Conservation (phyloP, 2,329 filamentous ascomycete species). For the Alternaria metachromatica region DNA sequence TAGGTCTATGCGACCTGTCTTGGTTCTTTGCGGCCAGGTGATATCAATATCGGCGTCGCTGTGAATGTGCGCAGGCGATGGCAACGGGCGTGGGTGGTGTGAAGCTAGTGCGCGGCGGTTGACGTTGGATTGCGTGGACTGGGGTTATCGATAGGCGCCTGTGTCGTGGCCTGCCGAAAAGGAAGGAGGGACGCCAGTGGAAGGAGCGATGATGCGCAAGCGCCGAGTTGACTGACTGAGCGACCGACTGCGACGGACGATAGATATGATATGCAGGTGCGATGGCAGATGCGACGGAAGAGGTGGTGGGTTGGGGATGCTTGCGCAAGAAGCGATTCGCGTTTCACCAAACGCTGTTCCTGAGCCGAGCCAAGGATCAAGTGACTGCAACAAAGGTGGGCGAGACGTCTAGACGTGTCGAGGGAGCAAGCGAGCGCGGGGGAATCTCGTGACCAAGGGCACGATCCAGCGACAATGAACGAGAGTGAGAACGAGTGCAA, state of each 20-base stretch:
- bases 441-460: background rate
- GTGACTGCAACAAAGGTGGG: constrained; percentile 12
- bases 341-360: constrained; percentile 46
- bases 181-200: background rate
- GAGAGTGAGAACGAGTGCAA: background rate
- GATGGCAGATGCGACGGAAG: constrained; percentile 1
- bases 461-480: background rate
- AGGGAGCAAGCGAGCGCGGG: background rate
- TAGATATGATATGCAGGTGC: background rate
- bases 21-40: constrained; percentile 2
- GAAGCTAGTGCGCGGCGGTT: constrained; percentile 6
- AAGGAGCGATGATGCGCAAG: constrained; percentile 4
- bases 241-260: background rate
- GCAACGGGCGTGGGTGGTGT: background rate
- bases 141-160: constrained; percentile 13
- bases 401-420: background rate
- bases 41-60: background rate
- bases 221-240: background rate
- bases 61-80: background rate
- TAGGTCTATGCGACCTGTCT: constrained; percentile 16
- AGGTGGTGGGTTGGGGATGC: constrained; percentile 7
- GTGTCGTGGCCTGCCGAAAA: constrained; percentile 1
- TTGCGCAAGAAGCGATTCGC: constrained; percentile 33
- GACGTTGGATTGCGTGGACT: constrained; percentile 8
- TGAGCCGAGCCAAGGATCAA: constrained; percentile 13